Evolutionary conservation across 495 filamentous ascomycete species (phyloP).

Genomic region (Cryomyces minteri): DNA sequence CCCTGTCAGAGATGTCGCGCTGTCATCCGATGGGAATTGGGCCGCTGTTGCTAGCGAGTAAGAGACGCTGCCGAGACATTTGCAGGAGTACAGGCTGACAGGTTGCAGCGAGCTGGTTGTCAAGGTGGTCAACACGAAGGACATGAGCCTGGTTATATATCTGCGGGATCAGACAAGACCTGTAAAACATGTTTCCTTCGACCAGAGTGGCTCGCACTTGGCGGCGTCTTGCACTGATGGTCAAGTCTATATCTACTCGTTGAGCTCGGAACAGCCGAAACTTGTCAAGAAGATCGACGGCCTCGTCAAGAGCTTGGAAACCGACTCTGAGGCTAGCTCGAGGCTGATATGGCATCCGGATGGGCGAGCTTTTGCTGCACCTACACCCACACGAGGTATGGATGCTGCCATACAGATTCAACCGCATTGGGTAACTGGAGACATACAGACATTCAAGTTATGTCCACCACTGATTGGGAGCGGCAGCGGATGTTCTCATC

Average conservation of each 20-base stretch:
- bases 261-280: constrained; percentile 62
- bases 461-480: constrained; percentile 75
- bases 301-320: constrained; percentile 59
- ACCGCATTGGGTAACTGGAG: not conserved
- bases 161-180: constrained; percentile 67
- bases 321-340: constrained; percentile 58
- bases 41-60: constrained; percentile 88
- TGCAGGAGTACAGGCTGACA: constrained; percentile 1
- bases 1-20: constrained; percentile 65
- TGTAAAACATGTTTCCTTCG: constrained; percentile 80
- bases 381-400: constrained; percentile 47
- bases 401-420: not conserved
- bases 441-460: constrained; percentile 52
- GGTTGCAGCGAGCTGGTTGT: constrained; percentile 57
- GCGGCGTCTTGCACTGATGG: constrained; percentile 80
- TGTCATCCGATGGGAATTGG: constrained; percentile 75
- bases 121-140: constrained; percentile 65
- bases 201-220: constrained; percentile 58
- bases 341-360: constrained; percentile 85
- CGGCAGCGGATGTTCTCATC: constrained; percentile 57
- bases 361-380: constrained; percentile 72
- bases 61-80: constrained; percentile 6
- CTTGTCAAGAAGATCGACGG: constrained; percentile 71
- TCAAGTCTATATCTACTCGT: constrained; percentile 70
- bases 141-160: constrained; percentile 53